Evolutionary conservation across 306 rosid genomes (phyloP), one percentile per base, ranked within the genome.

Genomic region (Gastrolobium villosum): DNA sequence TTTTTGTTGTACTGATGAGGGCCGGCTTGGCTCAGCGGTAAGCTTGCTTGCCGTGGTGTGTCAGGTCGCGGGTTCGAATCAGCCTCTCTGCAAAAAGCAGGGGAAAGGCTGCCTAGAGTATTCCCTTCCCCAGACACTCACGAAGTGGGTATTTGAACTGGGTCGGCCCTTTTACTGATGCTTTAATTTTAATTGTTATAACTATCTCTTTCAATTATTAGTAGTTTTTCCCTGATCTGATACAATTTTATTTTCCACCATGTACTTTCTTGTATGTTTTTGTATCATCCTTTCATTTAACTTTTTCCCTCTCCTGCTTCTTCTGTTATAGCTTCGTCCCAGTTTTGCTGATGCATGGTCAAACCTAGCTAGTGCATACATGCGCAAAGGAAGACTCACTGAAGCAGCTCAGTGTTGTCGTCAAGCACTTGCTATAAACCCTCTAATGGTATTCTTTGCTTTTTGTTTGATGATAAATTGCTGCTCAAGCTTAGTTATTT

Each of bases 381-480:
- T 96, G 99, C 89, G 98, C 59, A 96, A 96, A 85, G 99, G 98
- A 72, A 89, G 97, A 76, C 96, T 88, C 68, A 87, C 82, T 13
- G 99, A 96, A 88, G 99, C 99, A 10, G 97, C 97, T 6, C 99
- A 93, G 69, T 96, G 98, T 78, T 96, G 99, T 76, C 99, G 94
- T 74, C 99, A 96, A 85, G 99, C 99, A 72, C 97, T 96, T 78
- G 90, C 96, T 4, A 82, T 96, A 53, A 96, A 96, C 84, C 99
- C 99, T 79, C 82, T 74, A 75, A 87, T 96, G 97, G 99, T 93
- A 89, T 30, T 76, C 34, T 59, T 28, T 36, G 0, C n/a, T 56
- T 37, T 31, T 71, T 14, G 63, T 44, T 65, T 55, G 74, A 69
- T 60, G 72, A 78, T 57, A 34, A 48, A 20, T 41, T 45, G 10